Base-by-base conservation (phyloP, 2,329 filamentous ascomycete genomes). In the Mollisiaceae sp. region DNA sequence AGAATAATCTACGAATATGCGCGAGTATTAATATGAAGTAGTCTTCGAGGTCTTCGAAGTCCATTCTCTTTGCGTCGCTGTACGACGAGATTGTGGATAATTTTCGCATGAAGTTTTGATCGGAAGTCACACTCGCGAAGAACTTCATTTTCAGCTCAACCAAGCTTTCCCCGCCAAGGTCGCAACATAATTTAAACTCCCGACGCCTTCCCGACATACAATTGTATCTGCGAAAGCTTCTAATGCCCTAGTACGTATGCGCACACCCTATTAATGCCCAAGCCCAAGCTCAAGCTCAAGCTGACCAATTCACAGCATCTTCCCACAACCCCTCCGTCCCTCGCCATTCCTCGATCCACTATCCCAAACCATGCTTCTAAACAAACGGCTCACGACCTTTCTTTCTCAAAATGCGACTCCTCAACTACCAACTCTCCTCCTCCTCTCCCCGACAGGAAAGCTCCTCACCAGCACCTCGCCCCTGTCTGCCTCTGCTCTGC, bases 311-410 rank as follows among this genome's bases (percentile, higher is more conserved):
- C 38, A 8, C 56, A 65, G 63, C 52, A 65, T 67, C 63, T 55
- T 64, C 38, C 56, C 61, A 55, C 47, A 39, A 32, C 20, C 43
- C 32, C 59, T 64, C 63, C 59, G 20, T 39, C 41, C 52, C 20
- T 57, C 62, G 38, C 36, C 63, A 63, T 62, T 54, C 60, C 62
- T 61, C 60, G 56, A 63, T 24, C 20, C 61, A 54, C 72, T 70
- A 67, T 67, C 74, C 11, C 66, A 72, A 66, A 73, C 67, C 27
- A 76, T 77, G 75, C 82, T 93, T 78, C 82, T 92, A 67, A 88
- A 85, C 41, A 89, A 89, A 76, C 86, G 86, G 67, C 83, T 90
- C 70, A 87, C 86, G 35, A 79, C 83, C 65, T 89, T 89, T 76
- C 84, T 90, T 56, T 81, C 82, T 73, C 86, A 87, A 75, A 84